These are phyloP conservation scores for Lupinus albus DNA, from an alignment of 306 rosid genomes.

Conservation along the genomic window DNA sequence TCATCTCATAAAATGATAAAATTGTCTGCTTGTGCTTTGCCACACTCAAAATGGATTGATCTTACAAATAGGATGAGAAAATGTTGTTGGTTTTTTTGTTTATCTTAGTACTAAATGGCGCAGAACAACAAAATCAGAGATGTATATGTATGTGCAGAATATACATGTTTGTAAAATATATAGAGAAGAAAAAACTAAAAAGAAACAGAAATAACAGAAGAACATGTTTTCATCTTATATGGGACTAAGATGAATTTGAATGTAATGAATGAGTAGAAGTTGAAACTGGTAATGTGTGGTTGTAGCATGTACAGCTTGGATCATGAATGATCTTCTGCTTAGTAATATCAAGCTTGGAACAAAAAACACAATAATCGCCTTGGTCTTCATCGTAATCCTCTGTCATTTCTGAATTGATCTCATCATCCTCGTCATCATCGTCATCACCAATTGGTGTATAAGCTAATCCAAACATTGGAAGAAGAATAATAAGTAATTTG, in stretches of 20 bases:
- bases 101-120: neutral
- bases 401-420: slow-evolving; percentile 23
- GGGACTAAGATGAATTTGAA: slow-evolving; percentile 51
- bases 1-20: too few species aligned
- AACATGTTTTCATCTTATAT: slow-evolving; percentile 23
- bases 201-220: slow-evolving; percentile 2
- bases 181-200: neutral
- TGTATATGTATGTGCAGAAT: slow-evolving; percentile 41
- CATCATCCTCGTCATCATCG: slow-evolving; percentile 44
- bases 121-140: slow-evolving; percentile 18
- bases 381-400: slow-evolving; percentile 46
- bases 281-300: slow-evolving; percentile 51
- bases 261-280: slow-evolving; percentile 50
- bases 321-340: slow-evolving; percentile 66
- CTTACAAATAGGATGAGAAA: too few species aligned
- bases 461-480: slow-evolving; percentile 63
- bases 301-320: slow-evolving; percentile 65
- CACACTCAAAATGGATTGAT: too few species aligned
- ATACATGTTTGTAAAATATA: slow-evolving; percentile 33
- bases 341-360: slow-evolving; percentile 69
- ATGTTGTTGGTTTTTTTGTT: neutral
- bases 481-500: slow-evolving; percentile 53
- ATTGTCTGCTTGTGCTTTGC: too few species aligned
- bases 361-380: slow-evolving; percentile 74
- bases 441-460: slow-evolving; percentile 52